Conservation (phyloP, 108 stramenopile genomes). For the Nitzschia inconspicua region DNA sequence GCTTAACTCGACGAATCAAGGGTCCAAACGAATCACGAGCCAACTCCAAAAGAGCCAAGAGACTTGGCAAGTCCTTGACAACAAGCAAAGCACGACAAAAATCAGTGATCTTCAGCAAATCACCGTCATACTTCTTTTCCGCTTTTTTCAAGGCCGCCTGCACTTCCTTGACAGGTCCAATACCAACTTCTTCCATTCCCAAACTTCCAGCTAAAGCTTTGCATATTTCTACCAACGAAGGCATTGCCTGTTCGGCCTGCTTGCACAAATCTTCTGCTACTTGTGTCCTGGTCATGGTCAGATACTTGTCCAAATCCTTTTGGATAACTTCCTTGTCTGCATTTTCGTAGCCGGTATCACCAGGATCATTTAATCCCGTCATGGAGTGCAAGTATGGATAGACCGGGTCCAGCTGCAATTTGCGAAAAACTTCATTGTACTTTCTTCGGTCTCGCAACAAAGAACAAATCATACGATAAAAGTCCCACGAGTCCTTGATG, state of each 20-base stretch:
- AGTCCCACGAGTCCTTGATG: conserved; percentile 88
- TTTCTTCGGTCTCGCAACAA: conserved; percentile 72
- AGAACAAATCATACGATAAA: conserved; percentile 83
- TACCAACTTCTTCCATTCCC: conserved; percentile 82
- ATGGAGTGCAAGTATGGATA: conserved; percentile 80
- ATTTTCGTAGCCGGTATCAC: conserved; percentile 66
- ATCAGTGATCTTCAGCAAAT: conserved; percentile 81
- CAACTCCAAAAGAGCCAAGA: conserved; percentile 79
- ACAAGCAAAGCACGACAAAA: conserved; percentile 80
- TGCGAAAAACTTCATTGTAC: conserved; percentile 80
- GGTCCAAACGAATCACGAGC: conserved; percentile 84
- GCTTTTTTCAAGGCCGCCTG: conserved; percentile 77
- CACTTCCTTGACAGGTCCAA: conserved; percentile 79
- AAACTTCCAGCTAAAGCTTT: conserved; percentile 80
- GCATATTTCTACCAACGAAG: conserved; percentile 79
- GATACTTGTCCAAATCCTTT: conserved; percentile 51
- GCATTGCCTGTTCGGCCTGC: conserved; percentile 64
- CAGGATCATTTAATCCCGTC: conserved; percentile 81
- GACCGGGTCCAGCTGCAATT: conserved; percentile 76
- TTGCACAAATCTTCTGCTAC: conserved; percentile 57
- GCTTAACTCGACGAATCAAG: conserved; percentile 80
- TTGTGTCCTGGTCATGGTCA: conserved; percentile 49
- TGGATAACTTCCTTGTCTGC: conserved; percentile 67
- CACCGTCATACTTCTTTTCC: conserved; percentile 80
- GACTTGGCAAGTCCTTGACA: conserved; percentile 77